Evolutionary conservation across 352 stramenopile species (phyloP).

Genomic region (Pythium diclinum): DNA sequence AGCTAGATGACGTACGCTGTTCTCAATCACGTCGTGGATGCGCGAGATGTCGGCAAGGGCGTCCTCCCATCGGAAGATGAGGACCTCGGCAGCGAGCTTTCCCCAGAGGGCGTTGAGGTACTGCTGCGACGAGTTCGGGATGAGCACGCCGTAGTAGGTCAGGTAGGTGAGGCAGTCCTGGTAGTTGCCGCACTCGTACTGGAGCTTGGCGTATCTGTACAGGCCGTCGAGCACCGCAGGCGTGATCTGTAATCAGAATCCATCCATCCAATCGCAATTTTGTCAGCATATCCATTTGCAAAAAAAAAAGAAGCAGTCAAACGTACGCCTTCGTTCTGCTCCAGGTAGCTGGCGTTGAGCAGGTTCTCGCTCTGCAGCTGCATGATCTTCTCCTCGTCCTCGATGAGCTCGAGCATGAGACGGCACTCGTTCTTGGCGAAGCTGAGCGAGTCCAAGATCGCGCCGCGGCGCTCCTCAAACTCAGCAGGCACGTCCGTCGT

Average conservation of each 20-base stretch:
- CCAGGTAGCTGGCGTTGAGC: constrained; percentile 72
- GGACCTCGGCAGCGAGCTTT: constrained; percentile 95
- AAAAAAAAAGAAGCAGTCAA: no score
- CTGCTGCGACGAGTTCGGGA: constrained; percentile 82
- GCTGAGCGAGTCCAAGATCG: constrained; percentile 74
- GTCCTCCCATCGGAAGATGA: constrained; percentile 96
- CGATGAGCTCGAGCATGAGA: constrained; percentile 77
- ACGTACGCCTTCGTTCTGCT: constrained; percentile 79
- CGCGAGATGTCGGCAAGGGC: constrained; percentile 91
- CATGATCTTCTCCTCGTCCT: constrained; percentile 86
- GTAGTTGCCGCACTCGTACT: constrained; percentile 97
- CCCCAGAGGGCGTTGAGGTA: constrained; percentile 93
- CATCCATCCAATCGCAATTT: constrained; percentile 2
- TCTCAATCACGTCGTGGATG: constrained; percentile 94
- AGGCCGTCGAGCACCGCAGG: constrained; percentile 87
- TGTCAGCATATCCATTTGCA: background rate
- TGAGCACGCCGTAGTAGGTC: constrained; percentile 87
- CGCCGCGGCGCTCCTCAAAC: constrained; percentile 78
- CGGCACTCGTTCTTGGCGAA: constrained; percentile 73
- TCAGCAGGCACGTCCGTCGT: constrained; percentile 69
- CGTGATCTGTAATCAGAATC: constrained; percentile 61
- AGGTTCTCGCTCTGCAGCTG: constrained; percentile 81
- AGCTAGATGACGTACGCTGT: constrained; percentile 55
- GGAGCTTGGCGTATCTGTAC: constrained; percentile 95
- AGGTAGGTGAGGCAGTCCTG: constrained; percentile 89